These are phyloP conservation scores for Fusarium tricinctum DNA, from an alignment of 2,329 filamentous ascomycete species.

Conservation along the genomic window DNA sequence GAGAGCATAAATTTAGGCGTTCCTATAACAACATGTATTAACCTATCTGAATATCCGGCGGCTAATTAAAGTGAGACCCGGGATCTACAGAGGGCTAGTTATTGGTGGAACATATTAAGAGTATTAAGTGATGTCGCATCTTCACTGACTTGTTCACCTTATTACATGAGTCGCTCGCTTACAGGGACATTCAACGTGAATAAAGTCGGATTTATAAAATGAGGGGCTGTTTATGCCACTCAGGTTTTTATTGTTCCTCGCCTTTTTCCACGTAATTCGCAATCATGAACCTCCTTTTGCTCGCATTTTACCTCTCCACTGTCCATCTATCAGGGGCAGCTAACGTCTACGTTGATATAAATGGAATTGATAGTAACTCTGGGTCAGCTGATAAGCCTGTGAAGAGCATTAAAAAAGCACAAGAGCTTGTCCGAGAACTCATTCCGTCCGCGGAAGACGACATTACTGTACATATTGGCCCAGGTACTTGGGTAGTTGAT, in stretches of 20 bases:
- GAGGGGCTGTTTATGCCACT: neutral
- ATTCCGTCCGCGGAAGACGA: neutral
- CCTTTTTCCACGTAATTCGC: accelerated
- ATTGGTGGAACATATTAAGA: neutral
- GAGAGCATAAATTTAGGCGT: too few species aligned
- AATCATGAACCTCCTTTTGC: neutral
- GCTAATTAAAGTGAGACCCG: neutral
- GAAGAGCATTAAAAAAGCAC: neutral
- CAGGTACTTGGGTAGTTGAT: conserved; percentile 8
- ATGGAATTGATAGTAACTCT: neutral
- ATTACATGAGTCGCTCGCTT: neutral
- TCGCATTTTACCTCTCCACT: neutral
- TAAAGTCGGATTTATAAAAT: neutral
- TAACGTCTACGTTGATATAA: neutral
- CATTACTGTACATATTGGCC: conserved; percentile 2
- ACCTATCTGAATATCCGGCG: neutral
- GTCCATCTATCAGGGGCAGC: neutral
- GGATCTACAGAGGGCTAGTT: too few species aligned
- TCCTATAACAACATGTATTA: neutral
- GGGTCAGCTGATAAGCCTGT: neutral
- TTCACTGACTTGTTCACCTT: neutral
- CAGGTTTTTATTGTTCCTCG: too few species aligned
- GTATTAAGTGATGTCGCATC: neutral
- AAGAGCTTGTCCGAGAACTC: conserved; percentile 4
- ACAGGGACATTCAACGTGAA: neutral